Conservation (phyloP, 495 filamentous ascomycete species). For the Aspergillus haitiensis region DNA sequence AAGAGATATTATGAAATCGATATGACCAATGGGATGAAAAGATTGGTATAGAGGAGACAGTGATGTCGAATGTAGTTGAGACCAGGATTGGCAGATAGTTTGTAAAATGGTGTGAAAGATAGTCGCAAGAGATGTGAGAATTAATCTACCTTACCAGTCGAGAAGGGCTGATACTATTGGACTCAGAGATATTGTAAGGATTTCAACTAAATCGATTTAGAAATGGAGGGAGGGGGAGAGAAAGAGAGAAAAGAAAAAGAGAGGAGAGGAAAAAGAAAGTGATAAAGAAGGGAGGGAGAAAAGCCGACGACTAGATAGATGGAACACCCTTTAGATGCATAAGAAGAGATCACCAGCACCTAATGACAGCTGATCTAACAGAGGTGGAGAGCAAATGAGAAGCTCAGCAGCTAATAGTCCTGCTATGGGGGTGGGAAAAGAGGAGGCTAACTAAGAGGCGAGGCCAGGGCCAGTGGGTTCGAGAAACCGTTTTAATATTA, state of each 20-base stretch:
- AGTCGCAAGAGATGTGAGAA: slow-evolving; percentile 7
- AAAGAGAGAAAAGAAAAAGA: slow-evolving; percentile 8
- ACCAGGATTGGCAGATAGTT: not conserved
- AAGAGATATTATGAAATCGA: slow-evolving; percentile 2
- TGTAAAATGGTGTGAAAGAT: not conserved
- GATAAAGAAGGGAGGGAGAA: slow-evolving; percentile 15
- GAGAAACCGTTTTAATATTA: slow-evolving; percentile 24
- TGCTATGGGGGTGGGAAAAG: slow-evolving; percentile 10
- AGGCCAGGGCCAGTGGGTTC: slow-evolving; percentile 26
- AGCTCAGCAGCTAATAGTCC: slow-evolving; percentile 24
- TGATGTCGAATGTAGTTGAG: not conserved
- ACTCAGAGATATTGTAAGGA: slow-evolving; percentile 1
- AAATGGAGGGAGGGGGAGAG: slow-evolving; percentile 5
- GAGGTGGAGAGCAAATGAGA: slow-evolving; percentile 24
- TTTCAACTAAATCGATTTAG: slow-evolving; percentile 7
- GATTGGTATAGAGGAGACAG: not conserved
- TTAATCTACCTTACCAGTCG: not conserved
- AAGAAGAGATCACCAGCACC: slow-evolving; percentile 27
- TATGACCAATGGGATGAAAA: slow-evolving; percentile 12
- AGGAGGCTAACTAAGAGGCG: slow-evolving; percentile 23
- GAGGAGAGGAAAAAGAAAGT: slow-evolving; percentile 22
- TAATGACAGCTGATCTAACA: slow-evolving; percentile 30
- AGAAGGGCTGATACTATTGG: slow-evolving; percentile 17
- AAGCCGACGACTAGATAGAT: slow-evolving; percentile 19
- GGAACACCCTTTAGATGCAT: slow-evolving; percentile 27